Conservation (phyloP, 2,329 filamentous ascomycete genomes). For the Penicillium sp. region DNA sequence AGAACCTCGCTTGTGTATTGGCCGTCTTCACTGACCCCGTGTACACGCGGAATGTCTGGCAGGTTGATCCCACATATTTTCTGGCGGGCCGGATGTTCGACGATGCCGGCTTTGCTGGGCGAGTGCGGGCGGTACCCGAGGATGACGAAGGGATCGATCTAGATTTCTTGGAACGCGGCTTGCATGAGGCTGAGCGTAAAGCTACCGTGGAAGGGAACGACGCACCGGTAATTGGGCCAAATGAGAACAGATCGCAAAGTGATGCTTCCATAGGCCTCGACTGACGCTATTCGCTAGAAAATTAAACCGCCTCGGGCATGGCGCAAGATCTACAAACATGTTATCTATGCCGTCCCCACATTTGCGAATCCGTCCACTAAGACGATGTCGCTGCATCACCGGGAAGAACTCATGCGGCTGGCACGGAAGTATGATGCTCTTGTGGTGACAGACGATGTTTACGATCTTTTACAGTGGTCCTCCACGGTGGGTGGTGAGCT, state of each 20-base stretch:
- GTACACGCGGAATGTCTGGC: conserved; percentile 75
- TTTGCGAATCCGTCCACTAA: conserved; percentile 86
- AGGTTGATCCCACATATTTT: conserved; percentile 80
- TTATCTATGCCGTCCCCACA: conserved; percentile 86
- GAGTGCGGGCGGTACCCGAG: conserved; percentile 71
- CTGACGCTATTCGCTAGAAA: conserved; percentile 35
- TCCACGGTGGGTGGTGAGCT: conserved; percentile 27
- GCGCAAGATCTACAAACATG: conserved; percentile 78
- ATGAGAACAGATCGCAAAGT: background rate
- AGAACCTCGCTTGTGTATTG: conserved; percentile 75
- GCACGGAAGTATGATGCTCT: conserved; percentile 79
- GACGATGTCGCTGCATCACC: conserved; percentile 71
- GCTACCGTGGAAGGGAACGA: conserved; percentile 40
- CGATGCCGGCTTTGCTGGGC: conserved; percentile 71
- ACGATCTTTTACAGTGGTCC: conserved; percentile 87
- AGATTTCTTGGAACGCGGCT: conserved; percentile 54
- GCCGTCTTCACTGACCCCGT: conserved; percentile 78
- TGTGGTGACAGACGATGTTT: conserved; percentile 88
- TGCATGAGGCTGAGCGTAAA: conserved; percentile 52
- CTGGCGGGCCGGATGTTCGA: conserved; percentile 83
- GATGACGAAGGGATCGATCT: conserved; percentile 77
- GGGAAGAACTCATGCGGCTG: conserved; percentile 70
- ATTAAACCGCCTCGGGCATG: conserved; percentile 61
- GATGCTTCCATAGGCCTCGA: background rate
- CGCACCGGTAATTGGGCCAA: conserved; percentile 42